Conservation (phyloP, 129 eudicot genomes). For the Flaveria trinervia region DNA sequence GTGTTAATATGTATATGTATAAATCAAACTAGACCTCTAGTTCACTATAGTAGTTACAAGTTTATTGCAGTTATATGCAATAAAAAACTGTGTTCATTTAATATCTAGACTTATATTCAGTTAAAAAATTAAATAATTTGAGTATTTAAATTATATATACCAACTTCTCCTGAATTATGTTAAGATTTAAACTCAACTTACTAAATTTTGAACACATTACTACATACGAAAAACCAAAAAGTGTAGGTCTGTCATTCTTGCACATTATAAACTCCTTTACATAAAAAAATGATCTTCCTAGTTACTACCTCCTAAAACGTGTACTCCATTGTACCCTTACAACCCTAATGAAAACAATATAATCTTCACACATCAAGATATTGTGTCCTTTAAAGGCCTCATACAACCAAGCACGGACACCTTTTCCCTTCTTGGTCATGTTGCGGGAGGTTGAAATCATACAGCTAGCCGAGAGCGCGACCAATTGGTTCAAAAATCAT, state of each 20-base stretch:
- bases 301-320: neutral
- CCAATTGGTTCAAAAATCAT: constrained; percentile 4
- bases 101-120: too few species aligned
- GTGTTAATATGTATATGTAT: too few species aligned
- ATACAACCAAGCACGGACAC: neutral
- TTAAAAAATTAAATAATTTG: too few species aligned
- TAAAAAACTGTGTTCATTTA: too few species aligned
- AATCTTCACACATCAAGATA: neutral
- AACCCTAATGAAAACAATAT: neutral
- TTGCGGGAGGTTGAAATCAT: neutral
- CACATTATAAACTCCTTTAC: constrained; percentile 15
- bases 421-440: constrained; percentile 4
- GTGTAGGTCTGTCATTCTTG: neutral
- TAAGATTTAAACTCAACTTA: neutral
- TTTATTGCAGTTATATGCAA: too few species aligned
- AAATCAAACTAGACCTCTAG: too few species aligned
- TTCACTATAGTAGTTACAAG: too few species aligned
- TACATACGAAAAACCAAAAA: neutral
- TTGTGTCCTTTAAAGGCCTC: neutral
- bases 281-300: constrained; percentile 14
- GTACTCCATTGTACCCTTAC: constrained; percentile 13
- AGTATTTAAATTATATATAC: neutral
- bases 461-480: neutral
- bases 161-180: neutral
- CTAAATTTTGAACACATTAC: constrained; percentile 8